Percentiles rank a stretch among this genome's conserved stretches.
Evolutionary conservation across 2,329 filamentous ascomycete genomes (phyloP).

Genomic region (Colletotrichum orbiculare): DNA sequence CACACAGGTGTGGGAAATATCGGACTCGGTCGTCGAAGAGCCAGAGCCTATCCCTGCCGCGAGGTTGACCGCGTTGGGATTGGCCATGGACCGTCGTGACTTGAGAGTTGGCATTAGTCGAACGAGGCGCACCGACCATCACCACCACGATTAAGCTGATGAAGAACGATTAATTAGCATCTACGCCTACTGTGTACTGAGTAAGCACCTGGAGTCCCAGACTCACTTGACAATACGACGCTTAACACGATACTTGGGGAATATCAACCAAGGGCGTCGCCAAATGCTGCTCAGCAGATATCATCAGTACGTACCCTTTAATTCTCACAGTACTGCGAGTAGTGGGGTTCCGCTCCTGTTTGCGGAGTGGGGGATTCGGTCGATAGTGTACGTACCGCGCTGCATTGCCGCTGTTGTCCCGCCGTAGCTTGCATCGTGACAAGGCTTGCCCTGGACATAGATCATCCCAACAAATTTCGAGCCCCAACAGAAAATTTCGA

Average conservation of each 20-base stretch:
- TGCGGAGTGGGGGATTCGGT: slow-evolving; percentile 13
- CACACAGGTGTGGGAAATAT: not conserved
- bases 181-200: too few relatives aligned
- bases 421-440: slow-evolving; percentile 16
- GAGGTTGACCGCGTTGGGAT: slow-evolving; percentile 22
- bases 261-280: too few relatives aligned
- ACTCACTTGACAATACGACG: too few relatives aligned
- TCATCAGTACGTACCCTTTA: too few relatives aligned
- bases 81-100: slow-evolving; percentile 5
- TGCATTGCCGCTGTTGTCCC: not conserved
- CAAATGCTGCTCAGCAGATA: too few relatives aligned
- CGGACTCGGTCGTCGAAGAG: too few relatives aligned
- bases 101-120: slow-evolving; percentile 9
- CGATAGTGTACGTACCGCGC: slow-evolving; percentile 19
- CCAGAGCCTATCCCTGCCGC: not conserved
- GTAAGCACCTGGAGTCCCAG: too few relatives aligned
- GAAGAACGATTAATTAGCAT: too few relatives aligned
- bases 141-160: not conserved
- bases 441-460: slow-evolving; percentile 33
- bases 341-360: too few relatives aligned
- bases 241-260: too few relatives aligned
- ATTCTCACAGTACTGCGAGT: too few relatives aligned
- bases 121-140: slow-evolving; percentile 4
- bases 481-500: slow-evolving; percentile 36
- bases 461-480: slow-evolving; percentile 32